Evolutionary conservation across 1,284 basidiomycete genomes (phyloP).

Genomic region (Irpex sp.): DNA sequence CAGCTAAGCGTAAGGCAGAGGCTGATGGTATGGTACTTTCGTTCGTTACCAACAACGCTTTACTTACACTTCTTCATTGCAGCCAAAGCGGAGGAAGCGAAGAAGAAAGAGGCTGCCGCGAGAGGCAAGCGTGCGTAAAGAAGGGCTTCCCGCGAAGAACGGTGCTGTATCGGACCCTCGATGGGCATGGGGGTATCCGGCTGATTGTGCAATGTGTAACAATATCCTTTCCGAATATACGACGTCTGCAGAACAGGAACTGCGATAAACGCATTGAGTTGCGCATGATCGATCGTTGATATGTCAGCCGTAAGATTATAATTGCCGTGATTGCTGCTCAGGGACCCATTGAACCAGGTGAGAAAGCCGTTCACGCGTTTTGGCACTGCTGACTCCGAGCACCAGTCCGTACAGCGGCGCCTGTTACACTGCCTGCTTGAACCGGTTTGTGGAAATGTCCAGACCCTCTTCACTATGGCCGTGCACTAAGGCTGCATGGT

Average conservation of each 20-base stretch:
- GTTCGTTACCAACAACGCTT: neutral
- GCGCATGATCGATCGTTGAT: neutral
- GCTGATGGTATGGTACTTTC: slow-evolving; percentile 56
- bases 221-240: neutral
- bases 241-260: neutral
- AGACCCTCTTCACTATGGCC: too few relatives aligned
- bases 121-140: slow-evolving; percentile 8
- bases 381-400: too few relatives aligned
- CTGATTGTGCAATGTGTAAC: neutral
- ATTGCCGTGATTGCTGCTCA: neutral
- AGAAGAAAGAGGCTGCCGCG: slow-evolving; percentile 27
- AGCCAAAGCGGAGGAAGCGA: slow-evolving; percentile 45
- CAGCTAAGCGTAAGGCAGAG: slow-evolving; percentile 82
- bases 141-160: neutral
- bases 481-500: too few relatives aligned
- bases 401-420: too few relatives aligned
- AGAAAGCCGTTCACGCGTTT: neutral
- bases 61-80: slow-evolving; percentile 1
- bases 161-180: neutral
- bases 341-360: neutral
- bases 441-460: too few relatives aligned
- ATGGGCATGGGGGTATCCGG: neutral
- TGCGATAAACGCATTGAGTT: neutral
- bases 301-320: neutral
- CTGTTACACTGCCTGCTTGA: too few relatives aligned